These are phyloP conservation scores for Rhodotorula diobovata DNA, from an alignment of 768 basidiomycete genomes.

Conservation along the genomic window DNA sequence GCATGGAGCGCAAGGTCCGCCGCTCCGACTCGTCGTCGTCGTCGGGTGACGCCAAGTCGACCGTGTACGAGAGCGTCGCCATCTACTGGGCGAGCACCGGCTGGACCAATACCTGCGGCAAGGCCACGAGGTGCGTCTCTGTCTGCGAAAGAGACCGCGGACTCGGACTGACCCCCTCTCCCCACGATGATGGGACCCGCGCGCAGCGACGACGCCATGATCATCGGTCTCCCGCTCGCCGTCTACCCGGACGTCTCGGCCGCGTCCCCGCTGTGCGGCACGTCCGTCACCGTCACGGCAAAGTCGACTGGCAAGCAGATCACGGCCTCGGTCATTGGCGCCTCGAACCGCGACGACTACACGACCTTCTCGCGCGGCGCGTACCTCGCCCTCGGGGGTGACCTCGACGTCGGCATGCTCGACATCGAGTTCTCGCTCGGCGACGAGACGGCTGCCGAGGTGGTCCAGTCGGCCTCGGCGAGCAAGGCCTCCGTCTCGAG, in stretches of 20 bases:
- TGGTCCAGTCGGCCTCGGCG: slow-evolving; percentile 7
- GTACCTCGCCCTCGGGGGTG: slow-evolving; percentile 16
- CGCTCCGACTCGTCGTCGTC: neutral
- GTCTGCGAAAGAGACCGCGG: neutral
- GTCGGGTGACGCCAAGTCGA: neutral
- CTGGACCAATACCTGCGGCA: slow-evolving; percentile 28
- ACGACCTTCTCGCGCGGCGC: slow-evolving; percentile 16
- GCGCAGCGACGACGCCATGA: slow-evolving; percentile 8
- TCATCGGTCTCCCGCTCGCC: slow-evolving; percentile 23
- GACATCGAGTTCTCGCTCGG: slow-evolving; percentile 22
- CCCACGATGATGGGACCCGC: no score
- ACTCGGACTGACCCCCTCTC: neutral
- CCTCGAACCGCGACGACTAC: slow-evolving; percentile 16
- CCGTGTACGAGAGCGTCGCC: slow-evolving; percentile 17
- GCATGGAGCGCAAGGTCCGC: slow-evolving; percentile 9
- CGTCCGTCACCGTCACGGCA: slow-evolving; percentile 10
- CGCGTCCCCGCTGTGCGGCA: slow-evolving; percentile 18
- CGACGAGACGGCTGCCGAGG: slow-evolving; percentile 9
- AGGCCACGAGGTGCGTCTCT: neutral
- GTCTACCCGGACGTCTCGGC: slow-evolving; percentile 20
- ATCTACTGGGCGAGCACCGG: slow-evolving; percentile 31
- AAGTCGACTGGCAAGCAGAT: slow-evolving; percentile 23
- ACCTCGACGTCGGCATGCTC: slow-evolving; percentile 23
- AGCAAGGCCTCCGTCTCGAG: slow-evolving; percentile 2
- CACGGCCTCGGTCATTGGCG: slow-evolving; percentile 18